Evolutionary conservation across 257 asterid genomes (phyloP), one percentile per base, ranked within the genome.

Genomic region (Misopates orontium): DNA sequence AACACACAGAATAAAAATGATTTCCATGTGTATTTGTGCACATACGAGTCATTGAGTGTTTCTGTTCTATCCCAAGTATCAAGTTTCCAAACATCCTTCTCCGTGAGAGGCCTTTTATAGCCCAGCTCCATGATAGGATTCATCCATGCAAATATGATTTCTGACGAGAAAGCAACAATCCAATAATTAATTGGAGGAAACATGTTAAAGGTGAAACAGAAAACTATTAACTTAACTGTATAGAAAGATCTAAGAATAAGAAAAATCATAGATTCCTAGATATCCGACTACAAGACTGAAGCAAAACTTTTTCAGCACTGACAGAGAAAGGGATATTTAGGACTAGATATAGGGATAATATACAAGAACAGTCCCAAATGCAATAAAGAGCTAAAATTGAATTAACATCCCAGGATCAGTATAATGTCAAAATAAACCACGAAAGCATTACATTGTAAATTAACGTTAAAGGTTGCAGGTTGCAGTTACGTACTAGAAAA

Each of bases 21-120:
- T 21, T 23, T 48, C 14, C 9, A 60, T 57, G 62, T 42, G 50
- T 55, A 67, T 68, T 10, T 42, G 21, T 70, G 55, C 54, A 66
- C 92, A 64, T 82, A 94, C 99, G 75, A 78, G 59, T 74, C 81
- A 64, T 83, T 79, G 42, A 94, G 97, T 70, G 95, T 86, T 77
- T 90, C 96, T 42, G 99, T 90, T 75, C 58, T 79, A 69, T 94
- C 99, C 99, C 97, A 94, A 39, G 81, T 77, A 78, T 94, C 99
- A 67, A 94, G 91, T 74, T 85, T 81, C 99, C 97, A 94, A n/a
- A 94, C 88, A 85, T 94, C 99, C 80, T 82, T 90, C 71, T 90
- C 97, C 10, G 95, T 90, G 61, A 94, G 90, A 67, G 99, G 99
- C 79, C 91, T 81, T 82, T 45, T 94, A 68, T 81, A 85, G 60